These are phyloP conservation scores for Hypholoma sublateritium DNA, from an alignment of 768 basidiomycete genomes.

Conservation along the genomic window DNA sequence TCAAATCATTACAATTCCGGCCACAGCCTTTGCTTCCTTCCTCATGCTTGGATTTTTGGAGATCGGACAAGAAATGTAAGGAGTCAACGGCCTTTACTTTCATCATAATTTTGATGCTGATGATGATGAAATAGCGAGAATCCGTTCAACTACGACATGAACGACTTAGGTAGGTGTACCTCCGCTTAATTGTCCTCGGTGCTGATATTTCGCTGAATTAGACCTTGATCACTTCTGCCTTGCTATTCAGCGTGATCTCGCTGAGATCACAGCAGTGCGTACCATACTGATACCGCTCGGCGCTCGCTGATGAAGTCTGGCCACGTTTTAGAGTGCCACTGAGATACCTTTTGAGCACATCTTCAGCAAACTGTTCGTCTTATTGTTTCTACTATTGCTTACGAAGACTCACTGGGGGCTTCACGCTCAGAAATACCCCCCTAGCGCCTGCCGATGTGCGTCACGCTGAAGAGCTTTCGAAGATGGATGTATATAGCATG, in stretches of 20 bases:
- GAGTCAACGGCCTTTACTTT: neutral
- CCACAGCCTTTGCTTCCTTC: conserved; percentile 56
- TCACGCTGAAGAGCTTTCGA: conserved; percentile 50
- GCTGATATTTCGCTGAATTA: conserved; percentile 16
- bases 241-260: conserved; percentile 60
- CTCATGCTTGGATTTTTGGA: conserved; percentile 60
- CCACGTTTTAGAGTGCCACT: conserved; percentile 43
- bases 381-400: neutral
- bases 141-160: conserved; percentile 62
- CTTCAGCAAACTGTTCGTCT: conserved; percentile 41
- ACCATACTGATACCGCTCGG: no score
- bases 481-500: neutral
- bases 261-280: conserved; percentile 66
- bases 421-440: conserved; percentile 52
- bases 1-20: conserved; percentile 53
- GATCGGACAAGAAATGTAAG: conserved; percentile 62
- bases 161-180: conserved; percentile 50
- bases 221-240: conserved; percentile 66
- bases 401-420: neutral
- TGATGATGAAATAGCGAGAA: conserved; percentile 42
- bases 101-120: neutral
- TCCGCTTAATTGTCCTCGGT: no score
- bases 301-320: neutral
- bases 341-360: conserved; percentile 50
- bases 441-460: conserved; percentile 62